Conservation (phyloP, 78 protist genomes). For the Anaeramoeba flamelloides region DNA sequence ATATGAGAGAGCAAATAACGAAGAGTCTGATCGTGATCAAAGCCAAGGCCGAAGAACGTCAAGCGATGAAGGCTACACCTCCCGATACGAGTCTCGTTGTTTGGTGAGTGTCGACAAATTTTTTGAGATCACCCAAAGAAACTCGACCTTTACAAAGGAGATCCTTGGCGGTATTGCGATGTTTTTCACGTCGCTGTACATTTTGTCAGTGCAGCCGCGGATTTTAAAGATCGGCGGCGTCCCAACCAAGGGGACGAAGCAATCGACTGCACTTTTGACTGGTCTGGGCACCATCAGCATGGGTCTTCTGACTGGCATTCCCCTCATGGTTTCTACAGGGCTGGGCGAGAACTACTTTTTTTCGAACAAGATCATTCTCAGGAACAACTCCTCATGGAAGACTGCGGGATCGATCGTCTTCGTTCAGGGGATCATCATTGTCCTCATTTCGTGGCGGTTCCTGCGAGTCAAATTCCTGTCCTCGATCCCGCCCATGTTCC, state of each 20-base stretch:
- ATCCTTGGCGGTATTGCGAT: background rate
- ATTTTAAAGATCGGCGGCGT: background rate
- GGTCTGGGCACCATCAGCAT: background rate
- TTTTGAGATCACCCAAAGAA: background rate
- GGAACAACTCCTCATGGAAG: background rate
- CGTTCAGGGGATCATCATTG: background rate
- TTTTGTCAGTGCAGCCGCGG: background rate
- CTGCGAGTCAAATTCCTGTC: too few relatives aligned
- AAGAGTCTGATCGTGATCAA: too few relatives aligned
- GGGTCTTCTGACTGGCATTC: background rate
- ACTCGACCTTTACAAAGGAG: background rate
- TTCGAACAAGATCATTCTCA: background rate
- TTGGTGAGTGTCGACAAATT: background rate
- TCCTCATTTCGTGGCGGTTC: too few relatives aligned
- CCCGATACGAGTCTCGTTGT: background rate
- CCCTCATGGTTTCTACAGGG: background rate
- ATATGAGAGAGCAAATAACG: too few relatives aligned
- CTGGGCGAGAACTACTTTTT: background rate
- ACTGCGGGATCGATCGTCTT: background rate
- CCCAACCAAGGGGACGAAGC: background rate
- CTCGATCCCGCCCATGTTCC: too few relatives aligned
- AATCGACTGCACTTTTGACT: background rate
- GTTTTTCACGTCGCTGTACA: background rate
- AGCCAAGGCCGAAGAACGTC: too few relatives aligned
- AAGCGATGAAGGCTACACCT: too few relatives aligned